Base-by-base conservation (phyloP, 139 green algal genomes). In the Pedinophyceae sp. region DNA sequence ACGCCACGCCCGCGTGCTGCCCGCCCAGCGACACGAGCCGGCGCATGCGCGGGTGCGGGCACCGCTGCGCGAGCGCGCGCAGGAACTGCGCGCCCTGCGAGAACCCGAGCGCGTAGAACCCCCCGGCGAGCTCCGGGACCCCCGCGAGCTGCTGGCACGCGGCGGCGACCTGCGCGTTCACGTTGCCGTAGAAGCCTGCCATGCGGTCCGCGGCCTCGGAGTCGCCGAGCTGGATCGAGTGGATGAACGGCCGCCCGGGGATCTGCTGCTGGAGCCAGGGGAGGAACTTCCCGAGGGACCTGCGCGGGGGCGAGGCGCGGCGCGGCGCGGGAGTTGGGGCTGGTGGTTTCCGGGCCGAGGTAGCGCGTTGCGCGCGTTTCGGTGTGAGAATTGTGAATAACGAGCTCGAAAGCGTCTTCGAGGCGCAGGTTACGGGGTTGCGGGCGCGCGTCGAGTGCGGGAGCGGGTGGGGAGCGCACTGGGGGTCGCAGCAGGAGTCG, bases 81-180 rank as follows among this genome's bases (percentile, higher is more conserved):
- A 62, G 29, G 53, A 67, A 67, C 53, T 62, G 53, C 1, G 48
- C 60, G 18, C 60, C 60, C 34, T 67, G 60, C 26, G 51, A 61
- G 45, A 67, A 60, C 2, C 60, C 60, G 20, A 65, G 27, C 4
- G 50, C 58, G 50, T 65, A 30, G 49, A 58, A 55, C 13, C 53
- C 52, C 2, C 19, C 5, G 2, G 46, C 5, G 54, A 60, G 43
- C 17, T 39, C 10, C 20, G 58, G 17, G 4, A 46, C 34, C 6
- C 6, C 10, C 19, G 50, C 50, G 20, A 65, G 22, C 4, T 5
- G 3, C 6, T 65, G 22, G 48, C 58, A 65, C 50, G 34, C 49
- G 3, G 54, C 3, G 19, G 15, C 50, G 17, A 65, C 27, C 15
- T 30, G 16, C 15, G 29, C 59, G 24, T 40, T 38, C 51, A 60